These are phyloP conservation scores for Tremella yokohamensis DNA, from an alignment of 768 basidiomycete species.

Conservation along the genomic window DNA sequence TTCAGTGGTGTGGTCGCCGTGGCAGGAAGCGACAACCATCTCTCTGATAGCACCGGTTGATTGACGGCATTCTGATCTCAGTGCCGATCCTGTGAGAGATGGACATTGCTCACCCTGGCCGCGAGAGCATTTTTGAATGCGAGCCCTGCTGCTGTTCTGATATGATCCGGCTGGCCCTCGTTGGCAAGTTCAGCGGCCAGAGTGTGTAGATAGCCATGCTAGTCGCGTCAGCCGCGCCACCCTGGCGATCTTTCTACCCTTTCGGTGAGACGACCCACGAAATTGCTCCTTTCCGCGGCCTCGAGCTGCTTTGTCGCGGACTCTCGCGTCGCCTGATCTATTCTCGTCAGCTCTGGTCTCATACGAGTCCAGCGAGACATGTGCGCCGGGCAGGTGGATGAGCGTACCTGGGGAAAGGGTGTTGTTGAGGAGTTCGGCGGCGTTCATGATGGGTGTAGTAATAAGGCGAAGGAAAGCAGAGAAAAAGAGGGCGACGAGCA, in stretches of 20 bases:
- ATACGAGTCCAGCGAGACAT: too few relatives aligned
- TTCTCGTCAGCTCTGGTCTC: slow-evolving; percentile 1
- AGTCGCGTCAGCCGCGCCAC: slow-evolving; percentile 9
- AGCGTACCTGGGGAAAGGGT: slow-evolving; percentile 79
- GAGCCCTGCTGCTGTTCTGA: slow-evolving; percentile 92
- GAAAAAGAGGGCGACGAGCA: too few relatives aligned
- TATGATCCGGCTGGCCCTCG: slow-evolving; percentile 65
- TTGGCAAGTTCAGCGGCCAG: slow-evolving; percentile 79
- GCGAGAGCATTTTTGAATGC: slow-evolving; percentile 93
- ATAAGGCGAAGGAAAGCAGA: background rate
- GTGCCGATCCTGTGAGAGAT: background rate
- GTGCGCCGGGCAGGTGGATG: slow-evolving; percentile 13
- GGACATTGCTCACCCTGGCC: slow-evolving; percentile 66
- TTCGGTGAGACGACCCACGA: slow-evolving; percentile 57
- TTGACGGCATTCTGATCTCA: slow-evolving; percentile 63
- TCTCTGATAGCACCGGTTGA: slow-evolving; percentile 68
- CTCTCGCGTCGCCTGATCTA: slow-evolving; percentile 86
- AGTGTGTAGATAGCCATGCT: slow-evolving; percentile 92
- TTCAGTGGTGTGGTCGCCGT: slow-evolving; percentile 77
- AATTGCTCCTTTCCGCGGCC: slow-evolving; percentile 78
- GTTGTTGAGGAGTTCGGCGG: slow-evolving; percentile 83
- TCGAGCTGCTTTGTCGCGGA: slow-evolving; percentile 88
- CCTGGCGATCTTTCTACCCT: slow-evolving; percentile 30
- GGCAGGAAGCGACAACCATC: slow-evolving; percentile 75
- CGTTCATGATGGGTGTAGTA: slow-evolving; percentile 68